Base-by-base conservation (phyloP, 2,329 filamentous ascomycete species). In the Fusarium nelsonii region DNA sequence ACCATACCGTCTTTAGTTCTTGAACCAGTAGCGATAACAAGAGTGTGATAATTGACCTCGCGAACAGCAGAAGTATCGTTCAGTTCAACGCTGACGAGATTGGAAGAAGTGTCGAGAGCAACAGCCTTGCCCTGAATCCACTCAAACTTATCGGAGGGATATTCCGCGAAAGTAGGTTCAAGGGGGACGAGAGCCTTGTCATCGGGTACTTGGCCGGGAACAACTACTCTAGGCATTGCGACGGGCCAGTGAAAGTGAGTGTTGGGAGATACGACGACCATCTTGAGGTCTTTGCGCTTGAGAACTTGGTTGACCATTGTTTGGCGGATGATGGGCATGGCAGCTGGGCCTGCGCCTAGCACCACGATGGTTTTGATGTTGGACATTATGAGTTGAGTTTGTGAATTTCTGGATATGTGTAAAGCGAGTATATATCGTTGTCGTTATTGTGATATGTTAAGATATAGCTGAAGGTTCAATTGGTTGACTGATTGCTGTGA, bases 11-110 rank as follows among this genome's bases (percentile, higher is more conserved):
- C 81, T 23, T 72, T 77, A 33, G 81, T 79, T 30, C 78, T 77
- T 4, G 83, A 77, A 9, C 87, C 87, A 4, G 87, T 89, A 11
- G 86, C 85, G 43, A 90, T 76, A 63, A 90, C 73, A 14, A 89
- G 78, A 23, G 81, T 82, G 67, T 87, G 81, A 71, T 89, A 90
- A 20, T 63, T 62, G 56, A 87, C 72, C 12, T 76, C 75, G 8
- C 78, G 76, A n/a, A 71, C 69, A 7, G 63, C 73, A 11, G 68
- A 50, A 8, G 77, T 79, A 6, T 74, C 78, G 44, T 76, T 77
- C 33, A 78, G 74, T 23, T 76, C 67, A 15, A 87, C 78, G 2
- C 73, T 75, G 26, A 88, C 82, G 1, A 74, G 78, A 64, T 84
- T 84, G 45, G 64, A 64, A 4, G 75, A 75, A 0, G 81, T 75